Evolutionary conservation across 306 rosid genomes (phyloP).

Genomic region (Citrullus amarus): DNA sequence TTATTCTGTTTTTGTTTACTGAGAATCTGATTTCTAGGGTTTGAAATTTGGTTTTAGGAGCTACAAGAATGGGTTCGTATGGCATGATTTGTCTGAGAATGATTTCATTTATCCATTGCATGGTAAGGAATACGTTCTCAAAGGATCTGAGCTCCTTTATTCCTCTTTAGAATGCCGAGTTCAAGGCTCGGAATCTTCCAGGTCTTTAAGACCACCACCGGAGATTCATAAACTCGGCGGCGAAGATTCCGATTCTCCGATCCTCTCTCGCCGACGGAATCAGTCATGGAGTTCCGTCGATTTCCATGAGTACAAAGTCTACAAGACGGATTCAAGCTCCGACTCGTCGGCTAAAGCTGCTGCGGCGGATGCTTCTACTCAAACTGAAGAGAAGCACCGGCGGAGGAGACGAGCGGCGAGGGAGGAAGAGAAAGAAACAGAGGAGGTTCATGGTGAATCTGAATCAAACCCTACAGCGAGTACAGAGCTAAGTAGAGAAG

Average conservation of each 20-base stretch:
- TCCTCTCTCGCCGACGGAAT: slow-evolving; percentile 42
- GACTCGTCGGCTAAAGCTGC: slow-evolving; percentile 54
- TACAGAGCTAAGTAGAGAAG: slow-evolving; percentile 75
- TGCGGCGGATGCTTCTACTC: slow-evolving; percentile 84
- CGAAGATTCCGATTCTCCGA: slow-evolving; percentile 43
- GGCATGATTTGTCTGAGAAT: slow-evolving; percentile 87
- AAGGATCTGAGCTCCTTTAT: slow-evolving; percentile 80
- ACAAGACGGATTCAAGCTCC: slow-evolving; percentile 62
- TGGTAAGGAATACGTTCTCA: slow-evolving; percentile 81
- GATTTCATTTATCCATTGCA: slow-evolving; percentile 86
- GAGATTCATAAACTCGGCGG: slow-evolving; percentile 28
- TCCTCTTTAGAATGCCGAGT: slow-evolving; percentile 9
- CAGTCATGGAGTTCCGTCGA: slow-evolving; percentile 91
- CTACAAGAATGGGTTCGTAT: slow-evolving; percentile 83
- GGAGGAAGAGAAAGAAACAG: slow-evolving; percentile 14
- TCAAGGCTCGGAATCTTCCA: slow-evolving; percentile 35
- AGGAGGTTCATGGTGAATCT: slow-evolving; percentile 10
- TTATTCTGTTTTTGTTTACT: background rate
- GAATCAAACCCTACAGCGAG: slow-evolving; percentile 19
- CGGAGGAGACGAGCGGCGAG: slow-evolving; percentile 40
- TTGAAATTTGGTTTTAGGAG: slow-evolving; percentile 28
- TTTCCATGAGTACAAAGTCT: slow-evolving; percentile 74
- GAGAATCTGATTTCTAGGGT: background rate
- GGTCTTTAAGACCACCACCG: slow-evolving; percentile 41
- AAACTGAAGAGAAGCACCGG: slow-evolving; percentile 74